Base-by-base conservation (phyloP, 2,329 filamentous ascomycete genomes). In the Aplosporella prunicola region DNA sequence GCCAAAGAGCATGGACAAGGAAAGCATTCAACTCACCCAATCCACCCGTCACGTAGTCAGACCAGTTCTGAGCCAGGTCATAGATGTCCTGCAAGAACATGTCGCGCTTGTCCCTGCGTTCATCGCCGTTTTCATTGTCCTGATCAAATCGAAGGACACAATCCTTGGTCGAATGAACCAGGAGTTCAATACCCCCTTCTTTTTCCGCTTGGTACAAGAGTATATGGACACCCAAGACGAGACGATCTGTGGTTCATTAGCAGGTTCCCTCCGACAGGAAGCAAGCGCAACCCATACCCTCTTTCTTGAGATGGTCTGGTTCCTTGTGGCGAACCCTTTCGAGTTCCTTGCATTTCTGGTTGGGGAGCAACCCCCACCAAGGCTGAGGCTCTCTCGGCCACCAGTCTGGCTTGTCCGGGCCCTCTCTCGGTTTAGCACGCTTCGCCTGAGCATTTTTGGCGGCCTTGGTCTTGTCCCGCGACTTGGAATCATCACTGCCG, bases 301-400 rank as follows among this genome's bases (percentile, higher is more conserved):
- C 64, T 53, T 80, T 83, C 48, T 73, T 72, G 32, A 83, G 61
- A 58, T 86, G 82, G 49, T 86, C 81, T 1, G 81, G 82, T 56
- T 86, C 81, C 50, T 74, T 80, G 53, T 84, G 80, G 9, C 74
- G 67, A 35, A 82, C 75, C 28, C 66, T 34, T 3, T 46, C 22
- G 8, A 35, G 27, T 3, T 20, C 17, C 13, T 16, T 29, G 25
- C 38, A 40, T 9, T 17, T 26, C 17, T 31, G 32, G 16, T 40
- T 27, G 14, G 38, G 32, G 20, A 40, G 28, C 26, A 23, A 31
- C 10, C 8, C 10, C 38, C 38, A 40, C 38, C 38, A 40, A 13
- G 35, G 32, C 10, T 31, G n/a, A 9, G 24, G 31, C 13, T 27
- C 7, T 8, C 20, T 35, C 5, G 60, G 58, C 60, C 58, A 62